Base-by-base conservation (phyloP, 2,329 filamentous ascomycete species). In the Rutstroemia sp. region DNA sequence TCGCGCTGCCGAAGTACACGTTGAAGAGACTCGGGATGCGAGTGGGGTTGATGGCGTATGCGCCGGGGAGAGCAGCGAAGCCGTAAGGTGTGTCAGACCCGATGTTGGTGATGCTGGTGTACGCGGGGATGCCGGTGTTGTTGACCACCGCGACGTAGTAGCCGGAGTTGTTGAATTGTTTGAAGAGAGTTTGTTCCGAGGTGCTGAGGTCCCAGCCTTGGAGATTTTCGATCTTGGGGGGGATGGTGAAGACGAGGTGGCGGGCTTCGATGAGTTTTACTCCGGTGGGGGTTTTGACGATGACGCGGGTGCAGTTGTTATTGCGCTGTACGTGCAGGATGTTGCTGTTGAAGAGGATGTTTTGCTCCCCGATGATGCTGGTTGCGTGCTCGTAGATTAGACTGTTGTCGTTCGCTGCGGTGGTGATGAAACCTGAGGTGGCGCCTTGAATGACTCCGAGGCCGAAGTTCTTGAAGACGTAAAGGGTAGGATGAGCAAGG, bases 381-480 rank as follows among this genome's bases (percentile, higher is more conserved):
- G 45, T 42, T 2, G 57, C 57, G 21, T 42, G 17, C n/a, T 63
- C 49, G 45, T 64, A 65, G 16, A 64, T 44, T 6, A 61, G 30
- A 46, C 54, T 57, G 27, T 62, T 64, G 25, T 63, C 52, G 1
- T 57, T 39, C 30, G 34, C 19, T 25, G 50, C 39, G 2, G 58
- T 58, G n/a, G 48, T 53, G 14, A 65, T 39, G 40, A 59, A 63
- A 1, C 61, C 60, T 4, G 40, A 47, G 45, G 51, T 44, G n/a
- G 62, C 27, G 12, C 25, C 45, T 7, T 51, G 40, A 6, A 67
- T 48, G 16, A 63, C 51, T 19, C 54, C 55, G 2, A 45, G 14
- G 5, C 70, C 70, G 49, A 73, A 72, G 2, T 66, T 67, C 58
- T 77, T 74, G 59, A 79, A 69, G 14, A 77, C 69, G 60, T 76